Conservation (phyloP, 495 filamentous ascomycete genomes). For the Aspergillus wentii region DNA sequence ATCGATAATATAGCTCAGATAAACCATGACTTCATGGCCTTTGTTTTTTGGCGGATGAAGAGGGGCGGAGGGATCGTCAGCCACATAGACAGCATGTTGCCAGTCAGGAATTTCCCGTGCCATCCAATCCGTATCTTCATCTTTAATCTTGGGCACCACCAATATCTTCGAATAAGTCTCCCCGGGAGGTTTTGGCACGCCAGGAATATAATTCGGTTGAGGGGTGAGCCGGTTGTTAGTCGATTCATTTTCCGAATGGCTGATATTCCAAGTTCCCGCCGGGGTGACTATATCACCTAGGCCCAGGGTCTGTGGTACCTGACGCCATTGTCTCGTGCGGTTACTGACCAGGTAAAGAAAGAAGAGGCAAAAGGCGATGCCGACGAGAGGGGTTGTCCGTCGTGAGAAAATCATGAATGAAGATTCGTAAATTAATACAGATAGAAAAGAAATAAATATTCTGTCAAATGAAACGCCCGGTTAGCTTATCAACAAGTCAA, state of each 20-base stretch:
- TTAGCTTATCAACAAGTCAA: too few relatives aligned
- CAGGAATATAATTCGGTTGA: conserved; percentile 31
- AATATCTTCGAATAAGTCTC: conserved; percentile 45
- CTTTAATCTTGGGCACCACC: conserved; percentile 51
- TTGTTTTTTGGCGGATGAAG: conserved; percentile 68
- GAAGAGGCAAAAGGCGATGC: conserved; percentile 31
- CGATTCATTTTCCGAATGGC: conserved; percentile 7
- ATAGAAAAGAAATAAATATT: conserved; percentile 1
- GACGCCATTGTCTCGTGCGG: conserved; percentile 29
- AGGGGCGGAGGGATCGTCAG: conserved; percentile 54
- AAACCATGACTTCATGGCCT: conserved; percentile 73
- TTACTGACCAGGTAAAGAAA: conserved; percentile 24
- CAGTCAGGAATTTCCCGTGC: conserved; percentile 50
- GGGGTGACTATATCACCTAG: conserved; percentile 25
- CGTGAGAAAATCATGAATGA: conserved; percentile 35
- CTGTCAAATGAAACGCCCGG: conserved; percentile 11
- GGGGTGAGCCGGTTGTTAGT: conserved; percentile 23
- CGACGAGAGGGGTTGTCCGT: conserved; percentile 29
- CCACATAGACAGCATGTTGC: conserved; percentile 58
- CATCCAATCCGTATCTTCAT: conserved; percentile 61
- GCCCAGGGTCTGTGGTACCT: conserved; percentile 31
- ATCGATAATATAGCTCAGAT: conserved; percentile 68
- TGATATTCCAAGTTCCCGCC: conserved; percentile 22
- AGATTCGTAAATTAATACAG: conserved; percentile 3
- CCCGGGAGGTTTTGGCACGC: conserved; percentile 36